Evolutionary conservation across 2,329 filamentous ascomycete species (phyloP).

Genomic region (Fusarium heterosporum): DNA sequence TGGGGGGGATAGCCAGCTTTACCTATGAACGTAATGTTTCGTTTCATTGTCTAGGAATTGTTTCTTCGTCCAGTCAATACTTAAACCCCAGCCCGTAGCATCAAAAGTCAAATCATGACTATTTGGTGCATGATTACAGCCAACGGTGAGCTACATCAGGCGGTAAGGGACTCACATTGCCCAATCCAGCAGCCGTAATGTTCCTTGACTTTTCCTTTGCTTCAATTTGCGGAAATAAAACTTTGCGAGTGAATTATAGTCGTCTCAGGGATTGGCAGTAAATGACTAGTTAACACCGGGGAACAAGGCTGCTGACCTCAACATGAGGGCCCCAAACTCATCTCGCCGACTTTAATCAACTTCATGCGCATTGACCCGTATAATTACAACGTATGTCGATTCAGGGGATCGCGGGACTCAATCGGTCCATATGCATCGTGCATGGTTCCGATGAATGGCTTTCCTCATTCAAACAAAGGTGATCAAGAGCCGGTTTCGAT

Average conservation of each 20-base stretch:
- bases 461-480: constrained; percentile 39
- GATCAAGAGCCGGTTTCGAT: constrained; percentile 49
- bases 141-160: constrained; percentile 7
- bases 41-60: constrained; percentile 45
- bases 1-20: constrained; percentile 30
- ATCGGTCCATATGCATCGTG: constrained; percentile 37
- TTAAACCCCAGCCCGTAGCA: constrained; percentile 17
- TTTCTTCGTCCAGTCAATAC: constrained; percentile 38
- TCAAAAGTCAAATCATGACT: constrained; percentile 14
- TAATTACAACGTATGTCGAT: constrained; percentile 18
- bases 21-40: constrained; percentile 42
- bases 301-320: constrained; percentile 36
- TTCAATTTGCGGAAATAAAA: constrained; percentile 8
- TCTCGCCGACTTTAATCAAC: constrained; percentile 34
- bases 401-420: constrained; percentile 26
- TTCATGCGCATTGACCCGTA: constrained; percentile 42
- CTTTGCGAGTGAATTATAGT: neutral
- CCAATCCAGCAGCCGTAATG: constrained; percentile 4
- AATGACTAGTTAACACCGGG: constrained; percentile 8
- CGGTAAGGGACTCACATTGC: neutral
- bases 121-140: constrained; percentile 2
- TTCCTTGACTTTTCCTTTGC: constrained; percentile 3
- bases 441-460: constrained; percentile 43
- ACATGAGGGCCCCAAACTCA: constrained; percentile 18
- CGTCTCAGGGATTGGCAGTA: constrained; percentile 14